These are phyloP conservation scores for Thelonectria blattea DNA, from an alignment of 2,329 filamentous ascomycete genomes.

Conservation along the genomic window DNA sequence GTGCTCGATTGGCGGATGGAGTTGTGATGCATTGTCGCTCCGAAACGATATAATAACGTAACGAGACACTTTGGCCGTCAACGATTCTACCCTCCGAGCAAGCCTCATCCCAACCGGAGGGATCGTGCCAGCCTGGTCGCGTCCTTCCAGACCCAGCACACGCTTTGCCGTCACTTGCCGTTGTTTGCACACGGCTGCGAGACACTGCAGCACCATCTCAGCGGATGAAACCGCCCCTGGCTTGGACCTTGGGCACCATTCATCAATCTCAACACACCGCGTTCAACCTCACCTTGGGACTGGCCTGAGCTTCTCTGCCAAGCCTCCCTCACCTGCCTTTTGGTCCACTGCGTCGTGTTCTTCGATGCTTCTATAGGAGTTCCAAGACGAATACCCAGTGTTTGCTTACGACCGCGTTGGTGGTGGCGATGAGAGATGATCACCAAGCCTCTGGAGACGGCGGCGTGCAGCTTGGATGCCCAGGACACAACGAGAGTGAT, in stretches of 20 bases:
- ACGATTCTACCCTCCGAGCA: slow-evolving; percentile 2
- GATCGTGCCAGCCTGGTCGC: slow-evolving; percentile 17
- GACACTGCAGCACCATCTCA: slow-evolving; percentile 1
- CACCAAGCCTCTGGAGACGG: not conserved
- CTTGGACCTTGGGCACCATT: not conserved
- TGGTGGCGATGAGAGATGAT: not conserved
- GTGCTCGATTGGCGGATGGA: not conserved
- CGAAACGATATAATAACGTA: not conserved
- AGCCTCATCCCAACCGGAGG: slow-evolving; percentile 12
- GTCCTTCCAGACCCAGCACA: slow-evolving; percentile 6
- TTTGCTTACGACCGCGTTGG: slow-evolving; percentile 2
- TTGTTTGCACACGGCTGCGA: too few relatives aligned
- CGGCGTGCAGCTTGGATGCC: not conserved
- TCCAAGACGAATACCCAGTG: not conserved
- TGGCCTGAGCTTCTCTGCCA: slow-evolving; percentile 1
- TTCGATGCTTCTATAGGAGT: slow-evolving; percentile 9
- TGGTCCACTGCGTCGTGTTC: slow-evolving; percentile 6
- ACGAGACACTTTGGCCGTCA: not conserved
- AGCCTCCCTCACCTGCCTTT: slow-evolving; percentile 1
- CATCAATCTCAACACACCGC: slow-evolving; percentile 6
- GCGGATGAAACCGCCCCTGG: slow-evolving; percentile 11
- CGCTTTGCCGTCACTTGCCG: not conserved
- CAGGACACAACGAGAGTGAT: too few relatives aligned
- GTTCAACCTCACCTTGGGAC: not conserved
- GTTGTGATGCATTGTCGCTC: not conserved